Conservation (phyloP, 2,329 filamentous ascomycete species). For the Aspergillus caelatus region DNA sequence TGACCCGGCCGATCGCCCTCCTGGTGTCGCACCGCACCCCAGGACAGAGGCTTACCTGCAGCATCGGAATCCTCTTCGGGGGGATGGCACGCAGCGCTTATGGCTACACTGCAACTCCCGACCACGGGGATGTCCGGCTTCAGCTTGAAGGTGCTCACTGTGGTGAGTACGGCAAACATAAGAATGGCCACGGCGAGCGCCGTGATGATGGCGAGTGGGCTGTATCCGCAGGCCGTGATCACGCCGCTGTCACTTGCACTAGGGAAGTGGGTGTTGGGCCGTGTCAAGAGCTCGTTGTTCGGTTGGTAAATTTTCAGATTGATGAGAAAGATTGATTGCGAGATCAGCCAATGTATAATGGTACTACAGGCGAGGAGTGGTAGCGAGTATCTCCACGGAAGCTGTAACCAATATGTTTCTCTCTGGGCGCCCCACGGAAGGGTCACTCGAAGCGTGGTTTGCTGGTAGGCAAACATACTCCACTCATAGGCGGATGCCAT, state of each 20-base stretch:
- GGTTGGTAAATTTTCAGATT: not conserved
- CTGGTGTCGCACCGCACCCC: not conserved
- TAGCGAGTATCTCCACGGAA: constrained; percentile 47
- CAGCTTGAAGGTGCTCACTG: not conserved
- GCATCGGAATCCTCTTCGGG: not conserved
- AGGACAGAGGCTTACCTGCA: not conserved
- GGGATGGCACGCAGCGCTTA: constrained; percentile 1
- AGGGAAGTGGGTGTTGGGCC: not conserved
- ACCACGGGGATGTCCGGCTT: not conserved
- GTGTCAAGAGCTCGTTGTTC: not conserved
- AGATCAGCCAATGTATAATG: constrained; percentile 51
- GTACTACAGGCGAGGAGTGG: constrained; percentile 39
- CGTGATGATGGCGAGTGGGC: not conserved
- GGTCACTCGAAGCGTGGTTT: constrained; percentile 48
- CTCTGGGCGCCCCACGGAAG: constrained; percentile 45
- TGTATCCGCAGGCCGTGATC: not conserved
- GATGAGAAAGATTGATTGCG: constrained; percentile 45
- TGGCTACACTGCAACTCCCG: constrained; percentile 1
- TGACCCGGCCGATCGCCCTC: not conserved
- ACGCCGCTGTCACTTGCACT: not conserved
- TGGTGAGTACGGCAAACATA: not conserved
- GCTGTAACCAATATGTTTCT: constrained; percentile 47
- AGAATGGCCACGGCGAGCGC: not conserved
- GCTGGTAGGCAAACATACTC: constrained; percentile 37
- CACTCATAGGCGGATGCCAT: constrained; percentile 55